phyloP scores from a whole-genome alignment of 2,329 filamentous ascomycete species.

The Ceratocystis colombiana region DNA sequence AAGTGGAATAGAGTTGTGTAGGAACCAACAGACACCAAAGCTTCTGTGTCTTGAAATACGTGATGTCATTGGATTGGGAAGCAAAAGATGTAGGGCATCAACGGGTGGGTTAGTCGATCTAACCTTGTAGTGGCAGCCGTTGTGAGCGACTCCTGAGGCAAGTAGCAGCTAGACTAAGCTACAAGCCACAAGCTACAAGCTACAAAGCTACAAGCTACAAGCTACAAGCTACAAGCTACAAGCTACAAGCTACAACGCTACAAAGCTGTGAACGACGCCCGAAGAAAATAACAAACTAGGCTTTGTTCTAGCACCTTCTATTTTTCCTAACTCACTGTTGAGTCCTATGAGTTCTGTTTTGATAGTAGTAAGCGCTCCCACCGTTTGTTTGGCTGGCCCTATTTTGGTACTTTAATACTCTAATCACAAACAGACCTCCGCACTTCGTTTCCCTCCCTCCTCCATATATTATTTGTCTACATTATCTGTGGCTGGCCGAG shows the following conservation, averaged over 20 bases:
- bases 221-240: not conserved
- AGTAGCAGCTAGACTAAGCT: not conserved
- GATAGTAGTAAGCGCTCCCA: no score
- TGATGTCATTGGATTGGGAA: not conserved
- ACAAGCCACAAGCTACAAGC: not conserved
- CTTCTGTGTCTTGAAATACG: not conserved
- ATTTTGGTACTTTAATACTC: not conserved
- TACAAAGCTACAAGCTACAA: not conserved
- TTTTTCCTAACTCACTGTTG: no score
- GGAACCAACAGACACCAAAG: not conserved
- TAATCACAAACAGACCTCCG: not conserved
- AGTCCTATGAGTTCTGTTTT: no score
- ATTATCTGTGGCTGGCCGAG: not conserved
- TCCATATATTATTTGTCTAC: not conserved
- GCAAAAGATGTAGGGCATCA: not conserved
- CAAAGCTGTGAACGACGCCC: no score
- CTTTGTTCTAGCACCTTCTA: no score
- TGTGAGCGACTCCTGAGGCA: no score
- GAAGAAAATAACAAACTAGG: no score
- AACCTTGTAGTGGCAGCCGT: no score
- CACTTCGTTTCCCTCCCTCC: not conserved
- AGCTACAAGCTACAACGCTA: no score
- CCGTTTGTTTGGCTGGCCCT: no score
- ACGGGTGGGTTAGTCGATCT: no score
- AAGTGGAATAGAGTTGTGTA: not conserved